A percentile compares a stretch with the other conserved stretches of the same genome.
Evolutionary conservation across 495 filamentous ascomycete species (phyloP).

Genomic region (Neurospora sp.): DNA sequence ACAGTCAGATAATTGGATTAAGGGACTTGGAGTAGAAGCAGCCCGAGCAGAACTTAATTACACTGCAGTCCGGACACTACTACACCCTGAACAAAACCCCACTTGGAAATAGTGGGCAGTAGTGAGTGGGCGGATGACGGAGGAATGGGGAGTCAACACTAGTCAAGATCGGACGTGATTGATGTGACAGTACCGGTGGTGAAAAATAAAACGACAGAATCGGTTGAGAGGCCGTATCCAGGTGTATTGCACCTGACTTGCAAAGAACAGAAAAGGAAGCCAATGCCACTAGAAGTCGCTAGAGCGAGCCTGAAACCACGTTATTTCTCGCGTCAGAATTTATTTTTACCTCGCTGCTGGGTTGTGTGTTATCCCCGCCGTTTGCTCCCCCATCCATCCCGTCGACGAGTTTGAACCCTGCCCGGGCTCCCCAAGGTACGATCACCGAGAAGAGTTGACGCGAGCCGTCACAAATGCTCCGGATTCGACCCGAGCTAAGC

Average conservation of each 20-base stretch:
- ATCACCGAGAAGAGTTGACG: background rate
- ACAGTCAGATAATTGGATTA: background rate
- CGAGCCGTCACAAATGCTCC: constrained; percentile 15
- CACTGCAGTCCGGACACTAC: no score
- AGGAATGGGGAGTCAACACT: background rate
- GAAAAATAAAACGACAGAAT: background rate
- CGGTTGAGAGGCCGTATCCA: background rate
- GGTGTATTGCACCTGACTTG: background rate
- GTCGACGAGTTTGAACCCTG: background rate
- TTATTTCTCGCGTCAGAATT: background rate
- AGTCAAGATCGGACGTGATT: background rate
- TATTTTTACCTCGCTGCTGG: background rate
- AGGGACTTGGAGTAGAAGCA: background rate
- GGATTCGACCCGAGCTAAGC: background rate
- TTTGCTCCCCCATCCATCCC: background rate
- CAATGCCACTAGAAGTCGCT: background rate
- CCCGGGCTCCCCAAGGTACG: background rate
- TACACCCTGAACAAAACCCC: background rate
- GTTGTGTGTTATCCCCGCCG: background rate
- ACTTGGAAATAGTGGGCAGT: background rate
- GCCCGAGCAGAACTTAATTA: no score
- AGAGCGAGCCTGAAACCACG: background rate
- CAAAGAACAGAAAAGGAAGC: background rate
- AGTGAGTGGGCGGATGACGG: background rate
- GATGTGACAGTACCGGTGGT: background rate